phyloP scores from a whole-genome alignment of 352 stramenopile species.

The Albugo candida region DNA sequence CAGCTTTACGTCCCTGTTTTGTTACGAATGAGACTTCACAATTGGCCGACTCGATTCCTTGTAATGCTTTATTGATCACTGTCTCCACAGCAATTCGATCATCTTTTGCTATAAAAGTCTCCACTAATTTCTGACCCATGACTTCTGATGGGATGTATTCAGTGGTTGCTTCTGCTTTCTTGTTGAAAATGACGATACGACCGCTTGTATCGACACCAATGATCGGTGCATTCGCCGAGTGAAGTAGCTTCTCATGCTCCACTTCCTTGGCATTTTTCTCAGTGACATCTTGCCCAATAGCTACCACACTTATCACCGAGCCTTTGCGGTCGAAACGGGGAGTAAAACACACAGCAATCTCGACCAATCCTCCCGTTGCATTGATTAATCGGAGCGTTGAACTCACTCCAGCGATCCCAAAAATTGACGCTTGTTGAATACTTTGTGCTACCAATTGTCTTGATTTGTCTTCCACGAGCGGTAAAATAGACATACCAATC shows the following conservation, averaged over 20 bases:
- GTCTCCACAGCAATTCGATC: constrained; percentile 35
- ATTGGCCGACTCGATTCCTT: constrained; percentile 47
- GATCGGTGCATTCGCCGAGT: constrained; percentile 59
- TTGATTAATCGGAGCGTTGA: constrained; percentile 36
- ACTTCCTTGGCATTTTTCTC: constrained; percentile 39
- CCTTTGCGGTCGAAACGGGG: constrained; percentile 21
- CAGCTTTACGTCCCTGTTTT: constrained; percentile 46
- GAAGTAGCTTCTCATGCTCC: constrained; percentile 50
- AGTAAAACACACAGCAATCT: constrained; percentile 34
- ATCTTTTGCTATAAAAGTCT: constrained; percentile 54
- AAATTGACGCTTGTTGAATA: constrained; percentile 21
- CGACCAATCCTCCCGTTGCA: constrained; percentile 20
- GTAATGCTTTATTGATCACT: constrained; percentile 48
- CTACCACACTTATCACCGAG: constrained; percentile 32
- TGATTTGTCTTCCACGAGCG: constrained; percentile 28
- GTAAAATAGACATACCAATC: constrained; percentile 20
- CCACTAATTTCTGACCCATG: constrained; percentile 61
- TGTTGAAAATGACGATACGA: constrained; percentile 75
- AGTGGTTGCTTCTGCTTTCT: constrained; percentile 75
- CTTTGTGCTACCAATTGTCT: constrained; percentile 20
- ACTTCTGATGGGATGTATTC: constrained; percentile 78
- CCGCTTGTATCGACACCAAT: constrained; percentile 45
- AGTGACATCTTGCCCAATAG: constrained; percentile 49
- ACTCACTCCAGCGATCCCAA: constrained; percentile 22
- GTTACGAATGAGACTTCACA: constrained; percentile 72